These are phyloP conservation scores for Dactylellina sp. DNA, from an alignment of 2,329 filamentous ascomycete genomes.

Conservation along the genomic window DNA sequence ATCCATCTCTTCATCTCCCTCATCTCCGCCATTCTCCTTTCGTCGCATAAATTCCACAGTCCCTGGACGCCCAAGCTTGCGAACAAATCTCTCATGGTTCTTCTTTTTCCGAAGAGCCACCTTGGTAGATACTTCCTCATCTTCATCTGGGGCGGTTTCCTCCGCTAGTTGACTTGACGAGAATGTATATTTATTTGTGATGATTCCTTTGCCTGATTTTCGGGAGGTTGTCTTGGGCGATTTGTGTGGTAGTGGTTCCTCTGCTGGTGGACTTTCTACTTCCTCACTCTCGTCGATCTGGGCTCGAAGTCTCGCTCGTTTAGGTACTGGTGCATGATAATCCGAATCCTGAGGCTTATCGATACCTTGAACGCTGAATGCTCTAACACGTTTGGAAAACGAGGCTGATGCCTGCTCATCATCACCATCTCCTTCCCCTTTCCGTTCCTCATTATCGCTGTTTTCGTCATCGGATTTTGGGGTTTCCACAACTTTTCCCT, in stretches of 20 bases:
- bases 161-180: constrained; percentile 31
- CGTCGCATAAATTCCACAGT: constrained; percentile 25
- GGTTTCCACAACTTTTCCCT: constrained; percentile 16
- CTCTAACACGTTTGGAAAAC: constrained; percentile 49
- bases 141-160: constrained; percentile 8
- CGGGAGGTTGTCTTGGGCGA: background rate
- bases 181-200: constrained; percentile 41
- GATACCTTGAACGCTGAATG: constrained; percentile 39
- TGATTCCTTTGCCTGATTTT: constrained; percentile 42
- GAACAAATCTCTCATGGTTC: constrained; percentile 47
- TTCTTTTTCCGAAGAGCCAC: constrained; percentile 37
- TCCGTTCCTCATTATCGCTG: constrained; percentile 18
- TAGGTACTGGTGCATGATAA: constrained; percentile 31
- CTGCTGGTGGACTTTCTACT: constrained; percentile 1
- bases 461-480: constrained; percentile 15
- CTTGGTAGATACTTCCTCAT: constrained; percentile 31
- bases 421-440: constrained; percentile 23
- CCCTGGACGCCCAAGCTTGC: constrained; percentile 37
- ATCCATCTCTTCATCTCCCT: constrained; percentile 65
- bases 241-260: constrained; percentile 38
- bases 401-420: background rate
- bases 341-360: constrained; percentile 29
- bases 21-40: constrained; percentile 60
- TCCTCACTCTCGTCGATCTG: constrained; percentile 21
- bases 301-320: constrained; percentile 36